Percentiles rank a stretch among this genome's conserved stretches.
These are phyloP conservation scores for Adansonia grandidieri DNA, from an alignment of 441 rosid genomes.

Conservation along the genomic window DNA sequence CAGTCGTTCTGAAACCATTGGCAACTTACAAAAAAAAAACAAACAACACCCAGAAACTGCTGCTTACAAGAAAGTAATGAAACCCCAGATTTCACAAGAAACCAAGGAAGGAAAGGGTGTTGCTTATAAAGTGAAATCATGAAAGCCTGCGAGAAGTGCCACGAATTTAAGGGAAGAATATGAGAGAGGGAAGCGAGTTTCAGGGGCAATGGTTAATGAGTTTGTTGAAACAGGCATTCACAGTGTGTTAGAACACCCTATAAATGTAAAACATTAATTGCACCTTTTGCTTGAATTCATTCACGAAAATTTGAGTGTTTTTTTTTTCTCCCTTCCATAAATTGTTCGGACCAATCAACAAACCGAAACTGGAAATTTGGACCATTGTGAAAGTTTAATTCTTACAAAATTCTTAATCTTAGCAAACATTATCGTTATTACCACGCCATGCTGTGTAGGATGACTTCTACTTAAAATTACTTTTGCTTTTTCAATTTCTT, in stretches of 20 bases:
- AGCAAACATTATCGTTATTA: too few relatives aligned
- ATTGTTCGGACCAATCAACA: not conserved
- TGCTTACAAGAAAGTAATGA: constrained; percentile 14
- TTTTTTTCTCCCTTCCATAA: not conserved
- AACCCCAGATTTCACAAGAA: not conserved
- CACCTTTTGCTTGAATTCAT: not conserved
- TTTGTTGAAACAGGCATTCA: constrained; percentile 23
- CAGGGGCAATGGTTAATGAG: constrained; percentile 22
- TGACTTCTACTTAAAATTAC: too few relatives aligned
- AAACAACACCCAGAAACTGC: not conserved
- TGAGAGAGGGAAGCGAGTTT: not conserved
- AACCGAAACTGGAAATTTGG: not conserved
- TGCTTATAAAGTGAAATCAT: too few relatives aligned
- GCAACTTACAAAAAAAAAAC: too few relatives aligned
- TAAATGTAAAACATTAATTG: not conserved
- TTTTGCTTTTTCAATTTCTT: too few relatives aligned
- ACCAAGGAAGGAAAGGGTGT: not conserved
- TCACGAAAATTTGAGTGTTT: not conserved
- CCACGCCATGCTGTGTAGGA: too few relatives aligned
- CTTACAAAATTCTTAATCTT: too few relatives aligned
- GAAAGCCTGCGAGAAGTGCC: not conserved
- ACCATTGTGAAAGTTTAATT: too few relatives aligned
- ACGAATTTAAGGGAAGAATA: constrained; percentile 13
- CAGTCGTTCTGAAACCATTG: too few relatives aligned
- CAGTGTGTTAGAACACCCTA: not conserved